Percentiles rank a stretch among this genome's conserved stretches.
Conservation (phyloP, 768 basidiomycete species). For the Sarcomyxa edulis region DNA sequence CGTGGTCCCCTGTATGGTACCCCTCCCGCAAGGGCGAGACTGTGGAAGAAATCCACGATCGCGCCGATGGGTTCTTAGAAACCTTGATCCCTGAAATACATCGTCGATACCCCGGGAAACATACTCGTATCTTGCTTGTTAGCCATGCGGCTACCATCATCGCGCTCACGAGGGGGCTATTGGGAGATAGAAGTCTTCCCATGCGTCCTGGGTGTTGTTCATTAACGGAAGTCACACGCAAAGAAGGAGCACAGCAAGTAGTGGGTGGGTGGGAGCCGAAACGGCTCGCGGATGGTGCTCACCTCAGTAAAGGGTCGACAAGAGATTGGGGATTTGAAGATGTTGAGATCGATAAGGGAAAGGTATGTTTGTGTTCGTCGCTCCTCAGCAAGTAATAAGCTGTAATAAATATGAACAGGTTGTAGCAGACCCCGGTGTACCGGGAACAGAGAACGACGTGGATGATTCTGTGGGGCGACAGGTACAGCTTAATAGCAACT, state of each 20-base stretch:
- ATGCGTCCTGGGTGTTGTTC: slow-evolving; percentile 75
- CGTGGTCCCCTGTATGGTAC: slow-evolving; percentile 61
- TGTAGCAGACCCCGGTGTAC: slow-evolving; percentile 61
- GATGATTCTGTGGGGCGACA: slow-evolving; percentile 58
- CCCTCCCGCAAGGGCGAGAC: slow-evolving; percentile 73
- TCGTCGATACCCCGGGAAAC: slow-evolving; percentile 31
- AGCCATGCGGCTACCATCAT: slow-evolving; percentile 76
- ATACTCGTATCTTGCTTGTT: slow-evolving; percentile 54
- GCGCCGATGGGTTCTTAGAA: slow-evolving; percentile 45
- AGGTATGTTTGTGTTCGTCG: slow-evolving; percentile 34
- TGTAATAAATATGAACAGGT: slow-evolving; percentile 36
- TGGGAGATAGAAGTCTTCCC: slow-evolving; percentile 45
- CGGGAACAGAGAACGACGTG: slow-evolving; percentile 56
- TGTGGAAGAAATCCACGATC: slow-evolving; percentile 54
- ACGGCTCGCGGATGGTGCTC: slow-evolving; percentile 48
- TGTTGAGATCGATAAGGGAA: slow-evolving; percentile 52
- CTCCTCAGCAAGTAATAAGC: slow-evolving; percentile 1
- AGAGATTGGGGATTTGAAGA: slow-evolving; percentile 85
- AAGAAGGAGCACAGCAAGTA: slow-evolving; percentile 13
- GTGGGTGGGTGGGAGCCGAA: slow-evolving; percentile 43
- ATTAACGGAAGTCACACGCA: slow-evolving; percentile 48
- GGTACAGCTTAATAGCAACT: slow-evolving; percentile 9
- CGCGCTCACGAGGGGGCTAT: slow-evolving; percentile 53
- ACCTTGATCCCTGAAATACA: slow-evolving; percentile 49
- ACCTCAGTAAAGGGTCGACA: slow-evolving; percentile 52